Evolutionary conservation across 2,329 filamentous ascomycete species (phyloP).

Genomic region (Exophiala bonariae): DNA sequence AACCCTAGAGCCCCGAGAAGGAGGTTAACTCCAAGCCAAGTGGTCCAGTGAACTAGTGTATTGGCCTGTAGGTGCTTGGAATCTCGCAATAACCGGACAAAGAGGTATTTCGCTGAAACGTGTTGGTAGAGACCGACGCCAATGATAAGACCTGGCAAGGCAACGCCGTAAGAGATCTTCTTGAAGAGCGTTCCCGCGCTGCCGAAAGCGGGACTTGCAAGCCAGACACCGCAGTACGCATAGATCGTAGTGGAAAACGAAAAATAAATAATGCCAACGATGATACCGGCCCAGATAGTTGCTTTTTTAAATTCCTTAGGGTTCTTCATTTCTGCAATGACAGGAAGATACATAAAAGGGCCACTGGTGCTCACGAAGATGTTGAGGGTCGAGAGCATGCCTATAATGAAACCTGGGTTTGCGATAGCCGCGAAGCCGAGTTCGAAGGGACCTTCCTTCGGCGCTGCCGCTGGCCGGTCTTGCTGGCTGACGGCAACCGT

Average conservation of each 20-base stretch:
- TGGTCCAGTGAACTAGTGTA: conserved; percentile 51
- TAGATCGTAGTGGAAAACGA: conserved; percentile 45
- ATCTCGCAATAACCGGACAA: conserved; percentile 55
- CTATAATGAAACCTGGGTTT: conserved; percentile 30
- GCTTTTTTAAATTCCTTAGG: conserved; percentile 35
- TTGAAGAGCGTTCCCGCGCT: conserved; percentile 45
- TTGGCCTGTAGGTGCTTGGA: conserved; percentile 54
- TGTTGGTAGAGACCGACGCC: conserved; percentile 31
- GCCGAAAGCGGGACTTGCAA: conserved; percentile 50
- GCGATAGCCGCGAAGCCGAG: conserved; percentile 32
- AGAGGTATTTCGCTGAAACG: conserved; percentile 56
- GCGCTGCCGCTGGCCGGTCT: conserved; percentile 36
- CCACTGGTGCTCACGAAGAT: conserved; percentile 34
- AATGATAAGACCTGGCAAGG: conserved; percentile 35
- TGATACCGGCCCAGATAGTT: conserved; percentile 35
- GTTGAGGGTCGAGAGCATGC: conserved; percentile 32
- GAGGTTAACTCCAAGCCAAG: conserved; percentile 50
- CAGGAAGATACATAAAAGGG: conserved; percentile 36
- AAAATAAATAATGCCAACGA: conserved; percentile 38
- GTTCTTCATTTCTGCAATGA: conserved; percentile 41
- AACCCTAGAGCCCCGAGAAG: conserved; percentile 34
- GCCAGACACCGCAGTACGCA: conserved; percentile 47
- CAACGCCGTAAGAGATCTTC: conserved; percentile 47
- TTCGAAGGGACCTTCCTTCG: conserved; percentile 29
- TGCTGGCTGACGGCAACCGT: conserved; percentile 34